Evolutionary conservation across 805 yeast species (phyloP).

Genomic region (Yamadazyma endophytica): DNA sequence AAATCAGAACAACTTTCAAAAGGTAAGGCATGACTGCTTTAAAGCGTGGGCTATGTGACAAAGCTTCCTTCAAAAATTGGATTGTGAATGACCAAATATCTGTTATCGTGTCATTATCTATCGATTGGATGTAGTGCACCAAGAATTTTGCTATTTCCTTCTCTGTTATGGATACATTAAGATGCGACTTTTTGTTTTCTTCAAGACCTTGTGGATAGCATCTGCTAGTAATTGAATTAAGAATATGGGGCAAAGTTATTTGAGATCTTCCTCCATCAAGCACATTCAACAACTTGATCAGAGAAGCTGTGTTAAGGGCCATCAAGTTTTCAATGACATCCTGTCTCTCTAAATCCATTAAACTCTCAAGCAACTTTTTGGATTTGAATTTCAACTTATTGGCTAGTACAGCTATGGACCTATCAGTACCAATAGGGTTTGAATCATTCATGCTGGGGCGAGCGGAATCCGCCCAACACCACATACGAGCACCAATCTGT

Average conservation of each 20-base stretch:
- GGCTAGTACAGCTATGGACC: constrained; percentile 38
- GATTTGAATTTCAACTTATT: constrained; percentile 66
- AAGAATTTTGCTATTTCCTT: constrained; percentile 49
- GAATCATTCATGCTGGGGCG: constrained; percentile 9
- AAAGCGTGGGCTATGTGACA: constrained; percentile 44
- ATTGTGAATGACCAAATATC: constrained; percentile 68
- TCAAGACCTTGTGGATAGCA: constrained; percentile 30
- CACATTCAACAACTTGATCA: constrained; percentile 63
- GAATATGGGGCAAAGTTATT: constrained; percentile 62
- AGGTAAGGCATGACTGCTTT: constrained; percentile 48
- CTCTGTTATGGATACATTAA: constrained; percentile 45
- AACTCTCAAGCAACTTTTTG: constrained; percentile 57
- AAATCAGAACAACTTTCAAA: constrained; percentile 46
- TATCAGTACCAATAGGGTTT: constrained; percentile 7
- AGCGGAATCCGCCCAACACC: constrained; percentile 63
- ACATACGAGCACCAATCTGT: constrained; percentile 52
- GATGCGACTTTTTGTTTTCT: constrained; percentile 39
- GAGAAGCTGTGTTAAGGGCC: constrained; percentile 21
- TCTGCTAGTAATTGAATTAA: constrained; percentile 51
- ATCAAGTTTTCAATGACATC: constrained; percentile 71
- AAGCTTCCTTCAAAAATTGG: constrained; percentile 56
- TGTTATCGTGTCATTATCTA: constrained; percentile 73
- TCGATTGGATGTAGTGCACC: constrained; percentile 54
- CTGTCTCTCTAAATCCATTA: constrained; percentile 64
- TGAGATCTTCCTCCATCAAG: constrained; percentile 83